Conservation (phyloP, 139 green algal species). For the Chlorella vulgaris region DNA sequence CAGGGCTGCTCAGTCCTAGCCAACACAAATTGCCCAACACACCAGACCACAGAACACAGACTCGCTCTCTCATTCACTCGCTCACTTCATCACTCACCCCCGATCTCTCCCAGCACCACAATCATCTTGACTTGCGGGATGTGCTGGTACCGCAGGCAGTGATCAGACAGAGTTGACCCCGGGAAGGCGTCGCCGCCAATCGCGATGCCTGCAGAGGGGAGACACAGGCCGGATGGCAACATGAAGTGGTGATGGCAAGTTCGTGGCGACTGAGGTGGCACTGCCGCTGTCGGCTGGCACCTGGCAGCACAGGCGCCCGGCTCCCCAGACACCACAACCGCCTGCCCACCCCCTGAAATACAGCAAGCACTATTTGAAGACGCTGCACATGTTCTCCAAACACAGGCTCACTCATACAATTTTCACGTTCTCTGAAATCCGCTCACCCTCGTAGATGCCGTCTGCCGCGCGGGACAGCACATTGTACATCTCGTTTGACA, state of each 20-base stretch:
- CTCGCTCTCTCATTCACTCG: background rate
- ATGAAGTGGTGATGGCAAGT: no score
- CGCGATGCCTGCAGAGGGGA: conserved; percentile 77
- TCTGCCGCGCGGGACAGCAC: conserved; percentile 89
- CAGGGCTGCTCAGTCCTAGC: background rate
- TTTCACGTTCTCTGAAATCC: background rate
- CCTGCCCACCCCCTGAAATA: background rate
- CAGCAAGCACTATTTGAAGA: background rate
- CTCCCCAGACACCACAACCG: background rate
- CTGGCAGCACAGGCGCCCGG: no score
- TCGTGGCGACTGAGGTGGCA: no score
- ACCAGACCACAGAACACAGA: background rate
- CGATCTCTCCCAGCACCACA: conserved; percentile 94
- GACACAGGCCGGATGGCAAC: background rate
- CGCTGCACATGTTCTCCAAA: background rate
- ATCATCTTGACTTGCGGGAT: conserved; percentile 94
- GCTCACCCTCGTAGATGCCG: conserved; percentile 88
- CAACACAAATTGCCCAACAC: background rate
- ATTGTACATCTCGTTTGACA: conserved; percentile 98
- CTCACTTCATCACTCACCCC: conserved; percentile 40
- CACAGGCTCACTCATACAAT: no score
- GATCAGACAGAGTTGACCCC: conserved; percentile 90
- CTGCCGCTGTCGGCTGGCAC: no score
- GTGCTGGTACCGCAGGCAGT: conserved; percentile 91
- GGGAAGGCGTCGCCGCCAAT: conserved; percentile 94